Percentiles rank a stretch among this genome's conserved stretches.
These are phyloP conservation scores for Blastomyces parvus DNA, from an alignment of 2,329 filamentous ascomycete species.

Conservation along the genomic window DNA sequence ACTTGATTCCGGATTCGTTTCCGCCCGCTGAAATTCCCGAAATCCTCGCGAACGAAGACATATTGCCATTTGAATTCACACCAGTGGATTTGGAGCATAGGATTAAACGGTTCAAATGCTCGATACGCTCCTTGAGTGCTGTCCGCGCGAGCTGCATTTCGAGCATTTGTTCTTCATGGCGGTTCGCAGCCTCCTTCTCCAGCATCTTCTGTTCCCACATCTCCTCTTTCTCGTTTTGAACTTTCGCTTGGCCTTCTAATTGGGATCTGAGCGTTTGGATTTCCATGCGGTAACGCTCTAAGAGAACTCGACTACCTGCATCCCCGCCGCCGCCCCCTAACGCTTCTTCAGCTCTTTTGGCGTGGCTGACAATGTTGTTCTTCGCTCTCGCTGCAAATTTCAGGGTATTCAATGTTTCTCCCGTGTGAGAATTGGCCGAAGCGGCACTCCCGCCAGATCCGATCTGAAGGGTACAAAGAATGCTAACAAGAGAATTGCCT, in stretches of 20 bases:
- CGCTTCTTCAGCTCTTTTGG: slow-evolving; percentile 88
- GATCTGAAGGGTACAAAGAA: slow-evolving; percentile 91
- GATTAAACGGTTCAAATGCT: slow-evolving; percentile 90
- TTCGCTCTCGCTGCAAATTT: slow-evolving; percentile 96
- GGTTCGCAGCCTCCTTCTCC: slow-evolving; percentile 69
- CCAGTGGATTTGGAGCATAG: slow-evolving; percentile 91
- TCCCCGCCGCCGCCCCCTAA: slow-evolving; percentile 66
- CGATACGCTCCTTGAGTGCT: slow-evolving; percentile 91
- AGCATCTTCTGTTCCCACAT: slow-evolving; percentile 47
- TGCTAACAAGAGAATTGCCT: slow-evolving; percentile 89
- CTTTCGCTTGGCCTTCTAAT: slow-evolving; percentile 71
- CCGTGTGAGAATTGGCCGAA: slow-evolving; percentile 62
- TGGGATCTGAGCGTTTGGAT: slow-evolving; percentile 73
- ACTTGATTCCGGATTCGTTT: slow-evolving; percentile 39
- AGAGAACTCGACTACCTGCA: slow-evolving; percentile 71
- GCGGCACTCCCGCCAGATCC: slow-evolving; percentile 66
- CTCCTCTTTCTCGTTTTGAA: slow-evolving; percentile 49
- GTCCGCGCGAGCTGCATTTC: slow-evolving; percentile 97
- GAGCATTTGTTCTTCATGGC: slow-evolving; percentile 93
- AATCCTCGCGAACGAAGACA: slow-evolving; percentile 57
- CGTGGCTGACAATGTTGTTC: slow-evolving; percentile 96
- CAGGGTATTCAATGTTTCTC: slow-evolving; percentile 87
- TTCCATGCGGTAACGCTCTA: slow-evolving; percentile 90
- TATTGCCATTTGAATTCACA: slow-evolving; percentile 69
- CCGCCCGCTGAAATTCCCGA: slow-evolving; percentile 47